phyloP scores from a whole-genome alignment of 192 early-diverging fungal species.

The Rhizophagus prolifer region DNA sequence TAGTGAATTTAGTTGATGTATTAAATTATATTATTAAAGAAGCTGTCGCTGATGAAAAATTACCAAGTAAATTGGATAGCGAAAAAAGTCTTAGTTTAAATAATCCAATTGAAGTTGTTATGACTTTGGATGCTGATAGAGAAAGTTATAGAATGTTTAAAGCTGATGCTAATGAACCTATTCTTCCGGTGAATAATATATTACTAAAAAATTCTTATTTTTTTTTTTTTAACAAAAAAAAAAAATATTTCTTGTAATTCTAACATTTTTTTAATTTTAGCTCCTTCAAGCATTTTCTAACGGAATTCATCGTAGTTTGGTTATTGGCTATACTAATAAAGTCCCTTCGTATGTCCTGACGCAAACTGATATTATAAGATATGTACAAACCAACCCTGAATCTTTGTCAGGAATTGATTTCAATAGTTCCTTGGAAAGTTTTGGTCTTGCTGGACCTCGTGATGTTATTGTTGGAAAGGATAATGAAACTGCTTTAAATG shows the following conservation, averaged over 20 bases:
- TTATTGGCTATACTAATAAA: constrained; percentile 47
- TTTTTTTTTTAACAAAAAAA: not conserved
- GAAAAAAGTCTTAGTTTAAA: constrained; percentile 32
- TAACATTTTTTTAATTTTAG: constrained; percentile 23
- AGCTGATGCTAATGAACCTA: constrained; percentile 33
- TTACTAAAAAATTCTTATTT: not conserved
- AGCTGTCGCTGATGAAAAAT: constrained; percentile 10
- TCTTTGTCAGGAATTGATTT: constrained; percentile 40
- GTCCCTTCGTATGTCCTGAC: constrained; percentile 50
- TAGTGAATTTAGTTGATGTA: constrained; percentile 58
- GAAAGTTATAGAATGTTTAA: constrained; percentile 46
- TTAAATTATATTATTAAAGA: constrained; percentile 43
- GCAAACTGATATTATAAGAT: constrained; percentile 61
- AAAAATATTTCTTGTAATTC: not conserved
- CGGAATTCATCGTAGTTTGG: constrained; percentile 58
- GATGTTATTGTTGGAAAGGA: constrained; percentile 41
- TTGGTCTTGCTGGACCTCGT: constrained; percentile 29
- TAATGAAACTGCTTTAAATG: constrained; percentile 48
- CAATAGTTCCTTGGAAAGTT: constrained; percentile 34
- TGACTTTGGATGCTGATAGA: constrained; percentile 42
- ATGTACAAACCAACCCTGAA: constrained; percentile 46
- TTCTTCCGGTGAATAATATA: constrained; percentile 29
- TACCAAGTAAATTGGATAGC: constrained; percentile 17
- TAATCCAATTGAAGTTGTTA: constrained; percentile 43
- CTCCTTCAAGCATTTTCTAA: constrained; percentile 51